A percentile compares a stretch with the other conserved stretches of the same genome.
phyloP scores from a whole-genome alignment of 2,329 filamentous ascomycete species.

The Fusarium burgessii region DNA sequence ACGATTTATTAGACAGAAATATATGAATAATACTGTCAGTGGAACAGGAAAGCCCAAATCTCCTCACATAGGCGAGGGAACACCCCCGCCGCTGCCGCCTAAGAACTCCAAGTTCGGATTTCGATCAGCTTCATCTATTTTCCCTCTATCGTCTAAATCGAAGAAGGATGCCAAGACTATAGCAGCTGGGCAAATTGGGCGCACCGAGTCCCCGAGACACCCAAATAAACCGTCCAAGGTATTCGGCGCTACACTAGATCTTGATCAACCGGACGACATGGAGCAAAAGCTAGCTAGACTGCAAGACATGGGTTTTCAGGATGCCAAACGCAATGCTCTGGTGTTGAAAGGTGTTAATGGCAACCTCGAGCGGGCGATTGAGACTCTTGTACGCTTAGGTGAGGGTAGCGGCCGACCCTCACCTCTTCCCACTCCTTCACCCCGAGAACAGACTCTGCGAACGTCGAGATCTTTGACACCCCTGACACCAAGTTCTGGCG shows the following conservation, averaged over 20 bases:
- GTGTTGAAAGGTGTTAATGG: conserved; percentile 87
- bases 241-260: conserved; percentile 76
- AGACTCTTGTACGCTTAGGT: conserved; percentile 84
- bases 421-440: conserved; percentile 52
- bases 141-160: conserved; percentile 71
- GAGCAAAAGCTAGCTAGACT: conserved; percentile 83
- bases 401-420: conserved; percentile 68
- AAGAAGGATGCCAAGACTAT: conserved; percentile 63
- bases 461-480: conserved; percentile 67
- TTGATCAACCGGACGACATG: conserved; percentile 66
- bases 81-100: conserved; percentile 70
- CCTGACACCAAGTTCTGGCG: conserved; percentile 54
- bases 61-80: conserved; percentile 64
- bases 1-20: conserved; percentile 94
- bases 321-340: conserved; percentile 83
- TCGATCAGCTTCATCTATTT: conserved; percentile 74
- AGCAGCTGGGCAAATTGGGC: conserved; percentile 43
- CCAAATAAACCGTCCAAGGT: conserved; percentile 74
- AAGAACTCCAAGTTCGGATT: conserved; percentile 72
- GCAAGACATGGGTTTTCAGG: conserved; percentile 90
- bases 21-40: conserved; percentile 70
- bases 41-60: conserved; percentile 52
- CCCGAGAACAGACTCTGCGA: conserved; percentile 62
- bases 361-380: conserved; percentile 86
- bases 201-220: conserved; percentile 54